phyloP scores from a whole-genome alignment of 768 basidiomycete species.

The Boletus insuetus region DNA sequence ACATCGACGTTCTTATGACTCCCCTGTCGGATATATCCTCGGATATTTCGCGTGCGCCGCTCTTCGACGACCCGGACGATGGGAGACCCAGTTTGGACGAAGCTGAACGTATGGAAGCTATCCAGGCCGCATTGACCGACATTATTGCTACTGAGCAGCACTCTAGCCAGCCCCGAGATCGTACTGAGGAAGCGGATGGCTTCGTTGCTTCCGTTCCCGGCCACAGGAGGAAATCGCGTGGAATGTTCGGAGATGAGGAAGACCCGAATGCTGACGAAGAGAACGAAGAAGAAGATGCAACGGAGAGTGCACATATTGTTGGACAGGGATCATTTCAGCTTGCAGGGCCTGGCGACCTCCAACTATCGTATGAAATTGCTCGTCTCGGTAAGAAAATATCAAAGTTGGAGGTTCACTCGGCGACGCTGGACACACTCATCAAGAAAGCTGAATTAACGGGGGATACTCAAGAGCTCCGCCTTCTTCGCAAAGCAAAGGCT shows the following conservation, averaged over 20 bases:
- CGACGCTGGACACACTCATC: slow-evolving; percentile 82
- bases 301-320: slow-evolving; percentile 24
- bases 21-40: slow-evolving; percentile 51
- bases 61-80: slow-evolving; percentile 82
- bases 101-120: slow-evolving; percentile 88
- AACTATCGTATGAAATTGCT: slow-evolving; percentile 82
- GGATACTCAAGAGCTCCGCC: slow-evolving; percentile 77
- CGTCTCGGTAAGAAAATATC: slow-evolving; percentile 73
- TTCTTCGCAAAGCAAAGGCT: slow-evolving; percentile 79
- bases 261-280: slow-evolving; percentile 42
- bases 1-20: slow-evolving; percentile 83
- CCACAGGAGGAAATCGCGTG: slow-evolving; percentile 19
- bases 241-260: slow-evolving; percentile 39
- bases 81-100: slow-evolving; percentile 52
- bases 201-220: slow-evolving; percentile 5
- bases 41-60: slow-evolving; percentile 61
- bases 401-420: slow-evolving; percentile 76
- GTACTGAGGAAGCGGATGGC: slow-evolving; percentile 6
- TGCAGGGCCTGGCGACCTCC: slow-evolving; percentile 86
- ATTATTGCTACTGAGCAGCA: slow-evolving; percentile 87
- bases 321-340: slow-evolving; percentile 61
- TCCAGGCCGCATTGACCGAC: slow-evolving; percentile 92
- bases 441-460: slow-evolving; percentile 95
- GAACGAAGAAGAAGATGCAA: slow-evolving; percentile 40
- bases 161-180: slow-evolving; percentile 23